Evolutionary conservation across 805 yeast genomes (phyloP).

Genomic region (Saccharomycopsis oosterbeekiorum): DNA sequence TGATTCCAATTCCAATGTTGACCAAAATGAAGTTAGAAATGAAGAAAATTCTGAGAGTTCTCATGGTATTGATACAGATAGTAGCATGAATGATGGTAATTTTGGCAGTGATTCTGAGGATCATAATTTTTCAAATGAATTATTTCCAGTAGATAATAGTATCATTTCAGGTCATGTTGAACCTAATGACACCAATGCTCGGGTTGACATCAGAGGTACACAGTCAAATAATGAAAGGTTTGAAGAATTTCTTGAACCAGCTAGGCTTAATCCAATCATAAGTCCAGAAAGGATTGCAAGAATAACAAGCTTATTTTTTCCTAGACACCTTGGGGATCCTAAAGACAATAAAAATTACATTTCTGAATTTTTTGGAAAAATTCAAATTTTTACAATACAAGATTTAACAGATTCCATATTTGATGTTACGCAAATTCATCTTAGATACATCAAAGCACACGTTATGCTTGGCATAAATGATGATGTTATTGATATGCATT

Average conservation of each 20-base stretch:
- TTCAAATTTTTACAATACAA: background rate
- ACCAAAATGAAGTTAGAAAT: too few species aligned
- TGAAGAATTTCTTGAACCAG: background rate
- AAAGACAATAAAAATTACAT: background rate
- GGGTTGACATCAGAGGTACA: too few species aligned
- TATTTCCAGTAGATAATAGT: background rate
- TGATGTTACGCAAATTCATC: background rate
- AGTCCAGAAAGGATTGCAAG: background rate
- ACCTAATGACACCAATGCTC: background rate
- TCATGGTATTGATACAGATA: too few species aligned
- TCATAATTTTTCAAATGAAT: background rate
- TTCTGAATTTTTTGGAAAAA: background rate
- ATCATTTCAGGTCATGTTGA: background rate
- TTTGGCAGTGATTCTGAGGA: background rate
- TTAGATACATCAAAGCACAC: background rate
- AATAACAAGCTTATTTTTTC: background rate
- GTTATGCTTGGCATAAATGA: background rate
- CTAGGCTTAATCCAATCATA: background rate
- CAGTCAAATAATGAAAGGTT: background rate
- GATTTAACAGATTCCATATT: background rate
- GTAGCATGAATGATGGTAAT: background rate
- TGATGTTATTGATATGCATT: background rate
- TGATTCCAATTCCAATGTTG: too few species aligned
- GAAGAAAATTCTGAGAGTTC: too few species aligned
- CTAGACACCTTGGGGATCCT: background rate